Percentiles rank a stretch among this genome's conserved stretches.
Conservation (phyloP, 345 rosid species). For the Citrus trifoliata region DNA sequence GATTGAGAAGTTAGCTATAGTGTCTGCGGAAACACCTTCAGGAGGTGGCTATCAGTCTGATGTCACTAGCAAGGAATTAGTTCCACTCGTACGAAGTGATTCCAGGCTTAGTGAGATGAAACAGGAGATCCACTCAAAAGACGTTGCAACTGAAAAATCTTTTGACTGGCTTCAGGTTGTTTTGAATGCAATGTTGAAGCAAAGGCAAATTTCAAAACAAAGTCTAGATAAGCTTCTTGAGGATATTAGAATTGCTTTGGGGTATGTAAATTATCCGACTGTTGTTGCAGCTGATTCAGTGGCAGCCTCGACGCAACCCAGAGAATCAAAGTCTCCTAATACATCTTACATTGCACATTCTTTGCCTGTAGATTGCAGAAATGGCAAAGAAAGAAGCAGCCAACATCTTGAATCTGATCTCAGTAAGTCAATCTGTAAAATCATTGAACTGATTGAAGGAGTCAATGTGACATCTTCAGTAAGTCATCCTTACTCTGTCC, state of each 20-base stretch:
- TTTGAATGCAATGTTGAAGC: conserved; percentile 64
- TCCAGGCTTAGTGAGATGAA: conserved; percentile 8
- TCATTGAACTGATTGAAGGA: conserved; percentile 40
- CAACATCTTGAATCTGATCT: conserved; percentile 19
- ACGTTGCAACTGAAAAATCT: conserved; percentile 29
- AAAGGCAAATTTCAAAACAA: conserved; percentile 59
- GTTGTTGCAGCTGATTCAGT: conserved; percentile 8
- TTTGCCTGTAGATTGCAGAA: conserved; percentile 17
- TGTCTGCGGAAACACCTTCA: conserved; percentile 41
- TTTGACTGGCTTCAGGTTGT: conserved; percentile 96
- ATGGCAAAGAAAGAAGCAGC: conserved; percentile 17
- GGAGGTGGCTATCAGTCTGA: conserved; percentile 8
- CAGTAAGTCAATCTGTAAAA: conserved; percentile 39
- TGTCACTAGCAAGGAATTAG: conserved; percentile 26
- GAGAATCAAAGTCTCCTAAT: conserved; percentile 38
- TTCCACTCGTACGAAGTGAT: conserved; percentile 22
- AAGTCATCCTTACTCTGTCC: conserved; percentile 28
- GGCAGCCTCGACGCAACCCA: conserved; percentile 10
- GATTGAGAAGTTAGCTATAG: conserved; percentile 82
- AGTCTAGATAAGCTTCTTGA: conserved; percentile 54
- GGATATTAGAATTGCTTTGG: conserved; percentile 79
- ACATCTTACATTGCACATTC: conserved; percentile 11
- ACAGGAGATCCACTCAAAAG: conserved; percentile 21
- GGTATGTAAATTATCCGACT: conserved; percentile 37
- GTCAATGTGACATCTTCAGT: conserved; percentile 18